Percentiles rank a stretch among this genome's conserved stretches.
Evolutionary conservation across 140 eudicot species (phyloP).

Genomic region (Senecio squalidus): DNA sequence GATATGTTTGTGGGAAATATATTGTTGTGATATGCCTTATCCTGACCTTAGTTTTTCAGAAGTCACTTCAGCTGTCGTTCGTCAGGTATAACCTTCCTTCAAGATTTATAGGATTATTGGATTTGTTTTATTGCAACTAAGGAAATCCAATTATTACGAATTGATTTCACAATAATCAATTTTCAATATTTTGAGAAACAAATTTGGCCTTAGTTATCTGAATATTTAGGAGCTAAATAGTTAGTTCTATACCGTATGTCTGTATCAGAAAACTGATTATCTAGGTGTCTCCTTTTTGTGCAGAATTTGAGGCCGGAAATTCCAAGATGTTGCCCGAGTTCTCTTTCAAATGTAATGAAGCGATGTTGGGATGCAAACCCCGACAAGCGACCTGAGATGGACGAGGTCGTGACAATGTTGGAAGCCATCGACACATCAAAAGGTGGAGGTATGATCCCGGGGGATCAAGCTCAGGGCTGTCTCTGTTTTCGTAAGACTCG

Average conservation of each 20-base stretch:
- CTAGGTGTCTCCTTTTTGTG: background rate
- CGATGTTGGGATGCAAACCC: conserved; percentile 94
- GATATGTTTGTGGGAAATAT: conserved; percentile 41
- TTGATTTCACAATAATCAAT: too few species aligned
- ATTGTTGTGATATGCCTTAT: conserved; percentile 41
- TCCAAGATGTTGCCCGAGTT: conserved; percentile 88
- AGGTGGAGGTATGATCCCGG: conserved; percentile 95
- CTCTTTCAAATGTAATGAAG: conserved; percentile 77
- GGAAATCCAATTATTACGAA: too few species aligned
- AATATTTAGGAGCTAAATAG: too few species aligned
- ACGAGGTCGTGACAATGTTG: conserved; percentile 70
- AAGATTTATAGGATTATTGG: too few species aligned
- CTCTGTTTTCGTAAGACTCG: conserved; percentile 71
- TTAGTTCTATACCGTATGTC: too few species aligned
- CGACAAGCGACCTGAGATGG: conserved; percentile 88
- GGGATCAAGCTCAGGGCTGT: conserved; percentile 72
- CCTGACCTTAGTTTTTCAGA: conserved; percentile 41
- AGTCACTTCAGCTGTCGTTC: conserved; percentile 37
- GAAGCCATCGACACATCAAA: conserved; percentile 84
- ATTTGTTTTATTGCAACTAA: too few species aligned
- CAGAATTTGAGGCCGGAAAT: conserved; percentile 90
- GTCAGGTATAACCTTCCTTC: conserved; percentile 23
- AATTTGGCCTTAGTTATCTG: too few species aligned
- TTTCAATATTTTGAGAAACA: too few species aligned
- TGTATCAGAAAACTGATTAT: too few species aligned